Percentiles rank a stretch among this genome's conserved stretches.
Evolutionary conservation across 2,329 filamentous ascomycete genomes (phyloP).

Genomic region (Colletotrichum gloeosporioides): DNA sequence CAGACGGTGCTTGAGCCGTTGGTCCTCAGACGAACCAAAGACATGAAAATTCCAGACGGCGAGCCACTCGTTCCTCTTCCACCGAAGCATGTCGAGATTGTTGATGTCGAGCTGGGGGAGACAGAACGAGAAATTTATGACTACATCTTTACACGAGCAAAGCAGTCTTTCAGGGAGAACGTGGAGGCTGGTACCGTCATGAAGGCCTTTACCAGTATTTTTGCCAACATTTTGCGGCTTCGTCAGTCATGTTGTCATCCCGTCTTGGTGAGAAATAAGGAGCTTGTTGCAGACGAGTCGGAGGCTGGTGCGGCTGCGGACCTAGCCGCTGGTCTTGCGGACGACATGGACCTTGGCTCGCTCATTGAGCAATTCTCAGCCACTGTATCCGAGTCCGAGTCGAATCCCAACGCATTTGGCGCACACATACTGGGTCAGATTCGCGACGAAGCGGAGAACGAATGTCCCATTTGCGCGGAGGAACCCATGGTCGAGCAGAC

Average conservation of each 20-base stretch:
- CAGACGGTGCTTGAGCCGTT: conserved; percentile 95
- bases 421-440: conserved; percentile 91
- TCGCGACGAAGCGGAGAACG: conserved; percentile 83
- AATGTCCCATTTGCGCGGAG: conserved; percentile 94
- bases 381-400: conserved; percentile 61
- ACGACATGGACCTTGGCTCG: conserved; percentile 94
- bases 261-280: conserved; percentile 83
- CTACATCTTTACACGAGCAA: conserved; percentile 83
- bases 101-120: conserved; percentile 84
- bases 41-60: conserved; percentile 95
- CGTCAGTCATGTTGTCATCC: conserved; percentile 96
- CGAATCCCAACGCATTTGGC: conserved; percentile 75
- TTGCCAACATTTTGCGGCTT: conserved; percentile 92
- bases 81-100: conserved; percentile 80
- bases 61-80: conserved; percentile 78
- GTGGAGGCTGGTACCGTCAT: conserved; percentile 90
- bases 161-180: conserved; percentile 83
- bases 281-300: conserved; percentile 85
- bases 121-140: conserved; percentile 92
- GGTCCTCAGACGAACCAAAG: conserved; percentile 94
- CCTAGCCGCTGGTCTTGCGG: conserved; percentile 79
- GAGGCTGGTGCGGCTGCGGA: conserved; percentile 81
- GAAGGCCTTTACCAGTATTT: conserved; percentile 96
- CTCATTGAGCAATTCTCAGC: conserved; percentile 85
- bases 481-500: conserved; percentile 95